phyloP scores from a whole-genome alignment of 2,329 filamentous ascomycete genomes.

The Colletotrichum agaves region DNA sequence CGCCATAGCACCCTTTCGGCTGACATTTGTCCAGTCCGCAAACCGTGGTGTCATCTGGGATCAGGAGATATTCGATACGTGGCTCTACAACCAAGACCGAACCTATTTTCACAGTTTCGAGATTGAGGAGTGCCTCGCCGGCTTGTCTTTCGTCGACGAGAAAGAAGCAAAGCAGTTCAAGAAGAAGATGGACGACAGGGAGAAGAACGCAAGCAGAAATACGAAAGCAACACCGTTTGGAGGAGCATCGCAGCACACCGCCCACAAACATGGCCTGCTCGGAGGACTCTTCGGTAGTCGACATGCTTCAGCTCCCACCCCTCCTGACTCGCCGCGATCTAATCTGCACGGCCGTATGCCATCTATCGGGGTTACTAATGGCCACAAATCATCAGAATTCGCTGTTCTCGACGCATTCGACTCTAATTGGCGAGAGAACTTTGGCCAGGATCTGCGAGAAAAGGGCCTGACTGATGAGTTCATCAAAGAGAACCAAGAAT shows the following conservation, averaged over 20 bases:
- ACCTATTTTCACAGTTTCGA: slow-evolving; percentile 99
- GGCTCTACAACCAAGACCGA: slow-evolving; percentile 95
- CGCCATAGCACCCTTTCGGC: slow-evolving; percentile 37
- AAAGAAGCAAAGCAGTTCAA: slow-evolving; percentile 97
- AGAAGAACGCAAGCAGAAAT: slow-evolving; percentile 93
- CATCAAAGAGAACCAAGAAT: slow-evolving; percentile 75
- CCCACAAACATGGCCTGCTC: slow-evolving; percentile 60
- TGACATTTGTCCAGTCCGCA: slow-evolving; percentile 65
- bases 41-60: slow-evolving; percentile 93
- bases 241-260: slow-evolving; percentile 54
- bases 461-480: slow-evolving; percentile 74
- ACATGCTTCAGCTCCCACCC: slow-evolving; percentile 67
- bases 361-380: slow-evolving; percentile 60
- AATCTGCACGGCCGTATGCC: slow-evolving; percentile 50
- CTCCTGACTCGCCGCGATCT: slow-evolving; percentile 65
- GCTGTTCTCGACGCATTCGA: slow-evolving; percentile 72
- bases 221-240: slow-evolving; percentile 83
- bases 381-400: slow-evolving; percentile 64
- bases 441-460: slow-evolving; percentile 70
- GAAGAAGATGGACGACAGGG: slow-evolving; percentile 96
- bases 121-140: slow-evolving; percentile 90
- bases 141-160: slow-evolving; percentile 92
- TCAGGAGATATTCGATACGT: slow-evolving; percentile 96
- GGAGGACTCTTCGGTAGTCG: slow-evolving; percentile 70
- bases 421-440: slow-evolving; percentile 72